Evolutionary conservation across 176 grass and related monocot genomes (phyloP).

Genomic region (Oryza brachyantha): DNA sequence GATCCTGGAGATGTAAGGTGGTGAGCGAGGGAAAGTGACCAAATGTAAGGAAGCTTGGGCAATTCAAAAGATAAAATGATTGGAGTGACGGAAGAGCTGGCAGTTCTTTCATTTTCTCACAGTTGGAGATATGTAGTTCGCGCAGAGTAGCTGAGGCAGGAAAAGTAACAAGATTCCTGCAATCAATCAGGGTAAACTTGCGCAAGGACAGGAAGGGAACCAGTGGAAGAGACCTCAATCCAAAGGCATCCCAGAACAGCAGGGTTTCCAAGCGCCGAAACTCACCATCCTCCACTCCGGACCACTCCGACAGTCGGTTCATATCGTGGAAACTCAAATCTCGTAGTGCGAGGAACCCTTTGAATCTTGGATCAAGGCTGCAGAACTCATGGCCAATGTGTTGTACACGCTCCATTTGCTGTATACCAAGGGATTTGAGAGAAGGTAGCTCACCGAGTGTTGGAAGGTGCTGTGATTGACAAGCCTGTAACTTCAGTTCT

Average conservation of each 20-base stretch:
- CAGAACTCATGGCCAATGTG: conserved; percentile 6
- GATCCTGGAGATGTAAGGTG: neutral
- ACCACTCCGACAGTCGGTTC: neutral
- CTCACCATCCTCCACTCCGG: neutral
- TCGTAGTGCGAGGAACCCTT: neutral
- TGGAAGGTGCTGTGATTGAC: conserved; percentile 1
- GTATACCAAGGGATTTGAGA: conserved; percentile 1
- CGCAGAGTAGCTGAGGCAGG: neutral
- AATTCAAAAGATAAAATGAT: neutral
- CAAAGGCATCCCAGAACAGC: neutral
- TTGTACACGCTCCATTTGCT: neutral
- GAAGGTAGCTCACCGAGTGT: conserved; percentile 11
- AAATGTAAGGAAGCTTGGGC: neutral
- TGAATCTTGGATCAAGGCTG: neutral
- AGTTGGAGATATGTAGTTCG: neutral
- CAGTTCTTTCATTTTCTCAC: neutral
- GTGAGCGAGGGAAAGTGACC: neutral
- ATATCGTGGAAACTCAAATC: neutral
- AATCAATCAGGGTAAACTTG: neutral
- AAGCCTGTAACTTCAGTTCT: neutral
- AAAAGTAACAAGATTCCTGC: neutral
- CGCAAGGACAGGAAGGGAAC: neutral
- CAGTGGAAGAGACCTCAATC: conserved; percentile 6
- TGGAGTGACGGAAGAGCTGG: neutral
- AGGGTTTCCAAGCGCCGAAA: neutral